Evolutionary conservation across 2,329 filamentous ascomycete species (phyloP), one percentile per base, ranked within the genome.

Genomic region (Colletotrichum australisinense): DNA sequence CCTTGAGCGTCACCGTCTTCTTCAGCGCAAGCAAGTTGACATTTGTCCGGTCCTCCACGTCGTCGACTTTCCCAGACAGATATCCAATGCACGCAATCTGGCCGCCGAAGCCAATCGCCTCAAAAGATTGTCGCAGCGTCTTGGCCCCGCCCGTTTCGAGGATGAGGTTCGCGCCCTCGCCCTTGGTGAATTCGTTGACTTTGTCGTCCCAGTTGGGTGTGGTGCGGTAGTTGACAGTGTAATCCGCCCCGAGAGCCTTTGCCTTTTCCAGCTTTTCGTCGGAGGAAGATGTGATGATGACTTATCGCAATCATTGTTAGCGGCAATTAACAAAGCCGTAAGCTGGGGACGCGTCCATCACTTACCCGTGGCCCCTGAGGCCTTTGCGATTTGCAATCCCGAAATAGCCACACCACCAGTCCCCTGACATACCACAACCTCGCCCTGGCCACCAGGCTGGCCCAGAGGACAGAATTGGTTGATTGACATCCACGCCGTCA

Each of bases 401-500:
- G 84, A 83, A 46, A 90, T 80, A 14, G 86, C 80, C 5, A 90
- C 88, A 3, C 87, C 88, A 2, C 88, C 88, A 0, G 88, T 91
- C 3, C 89, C 89, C 76, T 90, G 88, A 4, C 89, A 79, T 16
- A 90, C 78, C 5, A 90, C 84, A 1, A 83, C 83, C 74, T 86
- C 82, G 4, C 83, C 83, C 63, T 79, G 76, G 0, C 87, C 87
- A 1, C 86, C 85, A 4, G 86, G 84, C 64, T 88, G 81, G 0
- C 88, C 89, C 0, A 89, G 77, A 0, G 89, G 88, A 30, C 88
- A 83, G 83, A 90, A 88, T 58, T 88, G 87, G 79, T 92, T 92
- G 76, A 93, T 84, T 9, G 88, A 84, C 88, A 90, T 92, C 90
- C 89, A 92, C 0, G 91, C 91, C 2, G 91, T 93, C 35, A 92